Conservation (phyloP, 331 rosid genomes). For the Malus hybrid region DNA sequence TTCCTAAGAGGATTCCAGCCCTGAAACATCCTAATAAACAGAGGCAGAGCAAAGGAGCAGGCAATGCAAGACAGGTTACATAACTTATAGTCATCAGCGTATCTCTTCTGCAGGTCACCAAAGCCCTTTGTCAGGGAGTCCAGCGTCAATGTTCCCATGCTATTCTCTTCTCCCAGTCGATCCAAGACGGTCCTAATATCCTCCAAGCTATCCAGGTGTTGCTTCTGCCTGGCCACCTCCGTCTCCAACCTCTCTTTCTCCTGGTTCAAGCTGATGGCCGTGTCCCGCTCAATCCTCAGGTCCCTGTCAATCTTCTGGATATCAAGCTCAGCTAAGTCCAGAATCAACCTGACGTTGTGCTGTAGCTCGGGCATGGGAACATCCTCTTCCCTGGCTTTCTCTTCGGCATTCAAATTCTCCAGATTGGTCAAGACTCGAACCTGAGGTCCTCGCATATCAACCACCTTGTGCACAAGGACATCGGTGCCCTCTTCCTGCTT, state of each 20-base stretch:
- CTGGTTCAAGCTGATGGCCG: conserved; percentile 60
- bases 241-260: conserved; percentile 62
- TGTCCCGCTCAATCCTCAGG: conserved; percentile 71
- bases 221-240: conserved; percentile 59
- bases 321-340: conserved; percentile 74
- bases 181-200: conserved; percentile 46
- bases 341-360: conserved; percentile 64
- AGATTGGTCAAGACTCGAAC: conserved; percentile 68
- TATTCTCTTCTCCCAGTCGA: conserved; percentile 49
- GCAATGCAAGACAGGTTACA: conserved; percentile 87
- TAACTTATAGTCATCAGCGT: conserved; percentile 58
- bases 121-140: conserved; percentile 65
- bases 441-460: conserved; percentile 94
- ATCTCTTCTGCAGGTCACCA: conserved; percentile 48
- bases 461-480: conserved; percentile 67
- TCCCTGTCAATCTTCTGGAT: conserved; percentile 83
- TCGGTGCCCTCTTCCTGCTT: conserved; percentile 67
- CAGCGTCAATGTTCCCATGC: conserved; percentile 56
- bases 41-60: conserved; percentile 73
- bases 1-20: conserved; percentile 93
- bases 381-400: conserved; percentile 66
- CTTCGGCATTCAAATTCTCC: conserved; percentile 91
- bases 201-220: conserved; percentile 55
- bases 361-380: conserved; percentile 96
- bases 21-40: conserved; percentile 74